A percentile compares a stretch with the other conserved stretches of the same genome.
phyloP scores from a whole-genome alignment of 1,284 basidiomycete genomes.

The Clitocybe nebularis region DNA sequence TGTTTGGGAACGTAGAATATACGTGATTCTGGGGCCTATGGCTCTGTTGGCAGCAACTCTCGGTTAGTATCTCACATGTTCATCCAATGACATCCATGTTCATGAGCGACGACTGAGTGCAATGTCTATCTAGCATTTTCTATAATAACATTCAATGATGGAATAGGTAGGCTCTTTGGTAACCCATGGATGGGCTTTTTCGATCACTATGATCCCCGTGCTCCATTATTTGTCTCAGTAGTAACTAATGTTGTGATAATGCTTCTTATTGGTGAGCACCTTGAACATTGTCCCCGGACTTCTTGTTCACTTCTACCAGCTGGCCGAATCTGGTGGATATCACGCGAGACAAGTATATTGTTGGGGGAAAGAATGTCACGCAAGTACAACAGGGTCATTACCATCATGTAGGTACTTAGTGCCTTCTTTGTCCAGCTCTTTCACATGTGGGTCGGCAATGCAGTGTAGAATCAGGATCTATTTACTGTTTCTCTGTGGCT shows the following conservation, averaged over 20 bases:
- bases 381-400: neutral
- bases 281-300: neutral
- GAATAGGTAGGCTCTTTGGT: neutral
- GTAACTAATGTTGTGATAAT: neutral
- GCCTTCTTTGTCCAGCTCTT: neutral
- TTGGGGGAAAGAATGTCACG: neutral
- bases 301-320: neutral
- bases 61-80: neutral
- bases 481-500: neutral
- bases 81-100: neutral
- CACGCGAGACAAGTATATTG: neutral
- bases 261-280: neutral
- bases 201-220: neutral
- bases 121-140: neutral
- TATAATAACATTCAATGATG: no score
- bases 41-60: neutral
- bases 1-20: neutral
- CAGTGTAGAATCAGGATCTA: neutral
- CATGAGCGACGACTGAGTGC: neutral
- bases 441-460: neutral
- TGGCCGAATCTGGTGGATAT: constrained; percentile 1
- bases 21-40: neutral
- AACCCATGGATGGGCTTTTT: neutral
- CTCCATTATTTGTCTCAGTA: neutral
- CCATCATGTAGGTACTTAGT: neutral